phyloP scores from a whole-genome alignment of 345 rosid genomes.

The Salix caprea region DNA sequence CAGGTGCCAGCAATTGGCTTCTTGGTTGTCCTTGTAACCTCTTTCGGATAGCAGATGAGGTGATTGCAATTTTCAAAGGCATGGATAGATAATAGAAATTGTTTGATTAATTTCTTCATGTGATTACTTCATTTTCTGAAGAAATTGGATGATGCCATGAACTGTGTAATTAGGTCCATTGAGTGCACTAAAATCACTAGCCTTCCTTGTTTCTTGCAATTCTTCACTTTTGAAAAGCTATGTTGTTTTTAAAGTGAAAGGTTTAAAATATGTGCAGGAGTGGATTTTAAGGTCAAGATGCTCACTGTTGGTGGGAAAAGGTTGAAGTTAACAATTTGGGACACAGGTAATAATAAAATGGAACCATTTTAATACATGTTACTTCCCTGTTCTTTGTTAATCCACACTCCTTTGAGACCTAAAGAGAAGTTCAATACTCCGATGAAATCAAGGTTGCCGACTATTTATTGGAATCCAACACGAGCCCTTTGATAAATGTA shows the following conservation, averaged over 20 bases:
- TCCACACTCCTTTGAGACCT: background rate
- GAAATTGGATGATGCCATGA: background rate
- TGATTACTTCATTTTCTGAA: background rate
- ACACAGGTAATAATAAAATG: constrained; percentile 55
- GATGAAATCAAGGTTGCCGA: background rate
- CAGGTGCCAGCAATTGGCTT: background rate
- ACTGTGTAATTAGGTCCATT: background rate
- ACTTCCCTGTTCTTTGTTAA: background rate
- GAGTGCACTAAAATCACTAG: background rate
- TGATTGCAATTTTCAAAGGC: background rate
- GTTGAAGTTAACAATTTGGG: constrained; percentile 94
- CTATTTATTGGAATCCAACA: background rate
- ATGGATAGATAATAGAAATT: background rate
- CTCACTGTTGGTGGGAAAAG: constrained; percentile 64
- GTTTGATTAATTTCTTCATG: background rate
- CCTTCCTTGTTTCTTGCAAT: background rate
- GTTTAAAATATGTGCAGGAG: constrained; percentile 47
- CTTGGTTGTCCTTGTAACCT: background rate
- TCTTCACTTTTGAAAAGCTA: background rate
- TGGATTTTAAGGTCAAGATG: constrained; percentile 88
- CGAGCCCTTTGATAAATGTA: background rate
- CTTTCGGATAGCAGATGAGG: background rate
- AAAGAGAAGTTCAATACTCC: background rate
- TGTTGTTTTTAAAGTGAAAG: background rate
- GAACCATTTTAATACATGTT: too few relatives aligned